phyloP scores from a whole-genome alignment of 345 rosid genomes.

The Cardamine occulta region DNA sequence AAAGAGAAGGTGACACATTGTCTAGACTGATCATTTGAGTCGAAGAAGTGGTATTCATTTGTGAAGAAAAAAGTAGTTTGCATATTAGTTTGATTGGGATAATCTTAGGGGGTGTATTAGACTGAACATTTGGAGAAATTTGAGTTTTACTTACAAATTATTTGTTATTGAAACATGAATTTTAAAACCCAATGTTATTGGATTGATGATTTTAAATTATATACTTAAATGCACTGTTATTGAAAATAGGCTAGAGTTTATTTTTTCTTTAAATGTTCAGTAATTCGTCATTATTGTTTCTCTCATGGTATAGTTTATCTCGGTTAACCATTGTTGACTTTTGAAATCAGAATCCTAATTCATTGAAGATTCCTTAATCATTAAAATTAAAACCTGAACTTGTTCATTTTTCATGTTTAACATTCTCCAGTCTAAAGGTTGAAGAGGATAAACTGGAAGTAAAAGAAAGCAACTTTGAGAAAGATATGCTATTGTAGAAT shows the following conservation, averaged over 20 bases:
- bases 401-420: neutral
- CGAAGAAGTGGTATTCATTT: neutral
- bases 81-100: neutral
- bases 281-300: neutral
- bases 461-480: slow-evolving; percentile 6
- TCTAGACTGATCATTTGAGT: slow-evolving; percentile 18
- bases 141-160: too few relatives aligned
- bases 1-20: slow-evolving; percentile 20
- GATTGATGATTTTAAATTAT: too few relatives aligned
- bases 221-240: too few relatives aligned
- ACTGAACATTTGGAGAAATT: too few relatives aligned
- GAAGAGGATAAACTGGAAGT: neutral
- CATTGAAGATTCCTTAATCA: too few relatives aligned
- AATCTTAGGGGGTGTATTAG: too few relatives aligned
- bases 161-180: too few relatives aligned
- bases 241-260: neutral
- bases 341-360: neutral
- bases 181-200: too few relatives aligned
- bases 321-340: neutral
- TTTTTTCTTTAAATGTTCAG: neutral
- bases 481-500: neutral
- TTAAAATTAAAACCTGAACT: neutral
- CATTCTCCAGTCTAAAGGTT: too few relatives aligned
- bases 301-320: too few relatives aligned
- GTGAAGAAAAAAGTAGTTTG: neutral